A percentile compares a stretch with the other conserved stretches of the same genome.
Evolutionary conservation across 306 rosid species (phyloP).

Genomic region (Geum urbanum): DNA sequence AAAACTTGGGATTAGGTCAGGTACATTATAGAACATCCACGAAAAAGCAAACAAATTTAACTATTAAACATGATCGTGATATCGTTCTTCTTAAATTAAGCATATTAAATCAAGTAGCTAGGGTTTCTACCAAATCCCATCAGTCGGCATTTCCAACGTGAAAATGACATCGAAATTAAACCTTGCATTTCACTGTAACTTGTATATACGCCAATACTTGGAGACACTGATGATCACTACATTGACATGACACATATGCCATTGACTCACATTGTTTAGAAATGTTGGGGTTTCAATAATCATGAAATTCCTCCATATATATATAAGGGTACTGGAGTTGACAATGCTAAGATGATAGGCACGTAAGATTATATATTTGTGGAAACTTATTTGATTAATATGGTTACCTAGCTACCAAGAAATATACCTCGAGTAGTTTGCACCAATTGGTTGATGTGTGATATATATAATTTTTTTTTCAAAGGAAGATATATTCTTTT

Average conservation of each 20-base stretch:
- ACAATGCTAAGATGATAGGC: conserved; percentile 10
- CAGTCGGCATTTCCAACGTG: conserved; percentile 33
- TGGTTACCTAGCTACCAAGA: not conserved
- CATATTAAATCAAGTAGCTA: conserved; percentile 34
- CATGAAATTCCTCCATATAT: not conserved
- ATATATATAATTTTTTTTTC: too few relatives aligned
- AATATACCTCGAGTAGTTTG: not conserved
- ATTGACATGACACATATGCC: conserved; percentile 18
- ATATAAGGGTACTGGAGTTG: not conserved
- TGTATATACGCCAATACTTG: not conserved
- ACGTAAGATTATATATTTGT: not conserved
- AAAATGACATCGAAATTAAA: conserved; percentile 33
- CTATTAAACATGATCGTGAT: not conserved
- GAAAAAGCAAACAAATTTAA: conserved; percentile 10
- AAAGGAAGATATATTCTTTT: too few relatives aligned
- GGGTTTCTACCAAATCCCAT: conserved; percentile 43
- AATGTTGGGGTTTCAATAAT: not conserved
- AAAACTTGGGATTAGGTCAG: conserved; percentile 59
- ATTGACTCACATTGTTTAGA: conserved; percentile 10
- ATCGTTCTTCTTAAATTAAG: conserved; percentile 14
- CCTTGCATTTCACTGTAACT: not conserved
- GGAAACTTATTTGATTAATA: conserved; percentile 1
- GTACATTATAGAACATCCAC: conserved; percentile 28
- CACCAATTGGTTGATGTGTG: not conserved
- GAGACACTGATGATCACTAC: conserved; percentile 4